A percentile compares a stretch with the other conserved stretches of the same genome.
Conservation (phyloP, 768 basidiomycete genomes). For the Coprinopsis sp. region DNA sequence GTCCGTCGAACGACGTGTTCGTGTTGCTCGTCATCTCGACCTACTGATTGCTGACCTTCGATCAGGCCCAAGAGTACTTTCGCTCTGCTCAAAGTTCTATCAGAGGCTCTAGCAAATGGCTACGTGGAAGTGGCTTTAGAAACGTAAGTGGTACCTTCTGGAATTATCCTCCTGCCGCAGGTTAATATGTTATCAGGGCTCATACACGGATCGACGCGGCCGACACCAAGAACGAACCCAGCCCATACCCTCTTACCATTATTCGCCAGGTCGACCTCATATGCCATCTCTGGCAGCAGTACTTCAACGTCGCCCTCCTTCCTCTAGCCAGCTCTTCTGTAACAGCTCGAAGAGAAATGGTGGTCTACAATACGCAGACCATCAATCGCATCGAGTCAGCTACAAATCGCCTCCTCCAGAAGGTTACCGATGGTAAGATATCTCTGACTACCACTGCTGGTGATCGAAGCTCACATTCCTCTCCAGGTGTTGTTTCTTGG, state of each 20-base stretch:
- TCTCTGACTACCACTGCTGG: slow-evolving; percentile 3
- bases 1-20: slow-evolving; percentile 77
- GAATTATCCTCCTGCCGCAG: slow-evolving; percentile 6
- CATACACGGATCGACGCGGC: slow-evolving; percentile 63
- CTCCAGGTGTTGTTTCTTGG: slow-evolving; percentile 67
- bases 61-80: slow-evolving; percentile 85
- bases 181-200: slow-evolving; percentile 52
- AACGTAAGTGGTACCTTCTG: slow-evolving; percentile 54
- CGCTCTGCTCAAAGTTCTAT: slow-evolving; percentile 73
- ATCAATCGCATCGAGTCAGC: slow-evolving; percentile 81
- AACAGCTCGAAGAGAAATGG: slow-evolving; percentile 88
- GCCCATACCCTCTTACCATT: slow-evolving; percentile 58
- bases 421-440: slow-evolving; percentile 70
- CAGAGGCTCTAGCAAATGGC: slow-evolving; percentile 75
- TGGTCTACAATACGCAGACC: slow-evolving; percentile 84
- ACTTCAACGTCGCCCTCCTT: slow-evolving; percentile 84
- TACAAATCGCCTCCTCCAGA: slow-evolving; percentile 75
- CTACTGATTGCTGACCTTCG: slow-evolving; percentile 6
- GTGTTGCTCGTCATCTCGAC: slow-evolving; percentile 25
- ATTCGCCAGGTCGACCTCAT: slow-evolving; percentile 78
- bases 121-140: slow-evolving; percentile 92
- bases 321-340: slow-evolving; percentile 84
- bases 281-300: slow-evolving; percentile 96
- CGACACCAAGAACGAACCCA: slow-evolving; percentile 80
- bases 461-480: slow-evolving; percentile 1